Evolutionary conservation across 2,329 filamentous ascomycete genomes (phyloP).

Genomic region (Sarocladium strictum): DNA sequence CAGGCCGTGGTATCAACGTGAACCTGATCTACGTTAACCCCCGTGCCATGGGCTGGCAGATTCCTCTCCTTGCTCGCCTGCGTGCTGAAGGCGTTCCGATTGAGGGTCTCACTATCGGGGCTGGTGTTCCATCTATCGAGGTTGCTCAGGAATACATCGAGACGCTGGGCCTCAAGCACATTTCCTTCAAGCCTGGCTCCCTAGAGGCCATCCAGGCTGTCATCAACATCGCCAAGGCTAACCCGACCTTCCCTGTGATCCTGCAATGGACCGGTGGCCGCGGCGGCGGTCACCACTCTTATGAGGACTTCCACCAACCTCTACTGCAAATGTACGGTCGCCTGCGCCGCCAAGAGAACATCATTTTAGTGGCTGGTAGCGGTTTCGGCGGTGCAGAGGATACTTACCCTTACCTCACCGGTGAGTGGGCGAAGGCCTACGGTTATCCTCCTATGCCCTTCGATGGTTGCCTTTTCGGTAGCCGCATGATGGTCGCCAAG

Average conservation of each 20-base stretch:
- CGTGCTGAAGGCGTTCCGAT: conserved; percentile 83
- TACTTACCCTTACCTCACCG: conserved; percentile 87
- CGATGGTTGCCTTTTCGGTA: conserved; percentile 85
- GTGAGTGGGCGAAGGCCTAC: conserved; percentile 79
- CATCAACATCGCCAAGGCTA: conserved; percentile 90
- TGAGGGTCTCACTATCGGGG: conserved; percentile 86
- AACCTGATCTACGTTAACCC: conserved; percentile 92
- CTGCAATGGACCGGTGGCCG: conserved; percentile 94
- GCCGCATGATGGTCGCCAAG: conserved; percentile 91
- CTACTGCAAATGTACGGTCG: conserved; percentile 87
- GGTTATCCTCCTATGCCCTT: conserved; percentile 92
- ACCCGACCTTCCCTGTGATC: conserved; percentile 86
- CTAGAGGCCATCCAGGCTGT: conserved; percentile 82
- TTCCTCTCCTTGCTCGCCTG: conserved; percentile 73
- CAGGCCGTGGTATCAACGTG: conserved; percentile 80
- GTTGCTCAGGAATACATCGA: conserved; percentile 91
- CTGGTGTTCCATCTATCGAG: conserved; percentile 88
- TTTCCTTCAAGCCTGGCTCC: conserved; percentile 90
- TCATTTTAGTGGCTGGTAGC: conserved; percentile 84
- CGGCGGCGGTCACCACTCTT: conserved; percentile 91
- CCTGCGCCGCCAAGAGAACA: conserved; percentile 78
- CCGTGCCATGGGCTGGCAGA: conserved; percentile 86
- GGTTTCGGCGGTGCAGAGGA: conserved; percentile 88
- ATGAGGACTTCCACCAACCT: conserved; percentile 90
- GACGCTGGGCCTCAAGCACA: conserved; percentile 88